A percentile compares a stretch with the other conserved stretches of the same genome.
These are phyloP conservation scores for Thielaviopsis populi DNA, from an alignment of 2,329 filamentous ascomycete genomes.

Conservation along the genomic window DNA sequence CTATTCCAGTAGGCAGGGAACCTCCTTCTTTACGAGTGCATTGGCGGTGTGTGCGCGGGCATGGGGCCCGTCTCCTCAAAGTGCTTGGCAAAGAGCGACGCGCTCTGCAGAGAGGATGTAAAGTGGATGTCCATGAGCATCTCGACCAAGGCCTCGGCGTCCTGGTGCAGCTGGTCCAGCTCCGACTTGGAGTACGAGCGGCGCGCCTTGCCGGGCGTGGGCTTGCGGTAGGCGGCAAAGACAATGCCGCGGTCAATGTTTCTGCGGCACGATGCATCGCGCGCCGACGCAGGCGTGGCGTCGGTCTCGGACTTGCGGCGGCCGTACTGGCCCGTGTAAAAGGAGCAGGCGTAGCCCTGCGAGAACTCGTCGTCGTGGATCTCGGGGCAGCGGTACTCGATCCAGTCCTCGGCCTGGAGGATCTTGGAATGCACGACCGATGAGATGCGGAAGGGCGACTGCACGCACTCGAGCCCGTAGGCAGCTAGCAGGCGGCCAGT, in stretches of 20 bases:
- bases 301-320: slow-evolving; percentile 19
- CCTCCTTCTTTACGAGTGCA: slow-evolving; percentile 8
- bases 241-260: slow-evolving; percentile 37
- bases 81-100: slow-evolving; percentile 20
- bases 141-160: slow-evolving; percentile 39
- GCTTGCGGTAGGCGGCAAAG: slow-evolving; percentile 40
- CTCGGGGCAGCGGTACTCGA: slow-evolving; percentile 34
- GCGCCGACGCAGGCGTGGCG: slow-evolving; percentile 4
- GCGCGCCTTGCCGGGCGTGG: slow-evolving; percentile 25
- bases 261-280: slow-evolving; percentile 4
- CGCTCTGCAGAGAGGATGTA: slow-evolving; percentile 19
- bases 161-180: slow-evolving; percentile 32
- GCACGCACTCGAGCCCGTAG: slow-evolving; percentile 37
- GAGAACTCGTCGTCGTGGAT: slow-evolving; percentile 32
- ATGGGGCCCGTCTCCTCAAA: slow-evolving; percentile 29
- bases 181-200: slow-evolving; percentile 27
- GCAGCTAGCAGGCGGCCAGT: slow-evolving; percentile 39
- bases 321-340: slow-evolving; percentile 31
- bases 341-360: slow-evolving; percentile 38
- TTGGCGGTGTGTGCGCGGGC: slow-evolving; percentile 21
- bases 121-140: slow-evolving; percentile 37
- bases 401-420: slow-evolving; percentile 35
- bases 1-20: not conserved
- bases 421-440: slow-evolving; percentile 35
- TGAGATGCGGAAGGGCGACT: slow-evolving; percentile 38